Conservation (phyloP, 169 alveolate species). For the Cryptosporidium baileyi region DNA sequence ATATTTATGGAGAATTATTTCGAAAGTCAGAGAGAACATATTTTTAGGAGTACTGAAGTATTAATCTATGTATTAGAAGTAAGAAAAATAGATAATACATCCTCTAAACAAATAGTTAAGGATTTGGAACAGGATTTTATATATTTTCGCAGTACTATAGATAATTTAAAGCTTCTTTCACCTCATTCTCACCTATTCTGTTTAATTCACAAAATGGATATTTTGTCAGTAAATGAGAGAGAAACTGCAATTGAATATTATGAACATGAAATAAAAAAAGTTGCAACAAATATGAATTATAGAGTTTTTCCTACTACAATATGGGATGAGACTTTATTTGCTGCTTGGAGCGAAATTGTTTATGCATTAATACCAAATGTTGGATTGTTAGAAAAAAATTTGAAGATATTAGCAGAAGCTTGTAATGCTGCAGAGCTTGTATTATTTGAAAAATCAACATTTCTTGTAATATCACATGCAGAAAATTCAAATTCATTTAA, state of each 20-base stretch:
- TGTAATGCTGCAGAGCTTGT: conserved; percentile 91
- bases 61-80: conserved; percentile 89
- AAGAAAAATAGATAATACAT: conserved; percentile 69
- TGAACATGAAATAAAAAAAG: conserved; percentile 75
- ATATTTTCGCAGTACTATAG: conserved; percentile 81
- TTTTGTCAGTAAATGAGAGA: conserved; percentile 81
- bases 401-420: conserved; percentile 81
- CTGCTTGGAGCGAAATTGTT: conserved; percentile 92
- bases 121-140: conserved; percentile 82
- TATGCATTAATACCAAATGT: conserved; percentile 86
- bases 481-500: conserved; percentile 40
- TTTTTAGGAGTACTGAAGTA: conserved; percentile 88
- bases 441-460: conserved; percentile 91
- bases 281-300: conserved; percentile 47
- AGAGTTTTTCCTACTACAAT: conserved; percentile 86
- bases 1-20: conserved; percentile 92
- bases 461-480: conserved; percentile 86
- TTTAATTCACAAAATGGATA: conserved; percentile 91
- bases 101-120: conserved; percentile 42
- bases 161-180: conserved; percentile 84
- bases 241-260: conserved; percentile 79
- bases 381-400: conserved; percentile 77
- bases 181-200: conserved; percentile 87
- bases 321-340: conserved; percentile 92
- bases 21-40: conserved; percentile 88